Evolutionary conservation across 306 rosid species (phyloP), one percentile per base, ranked within the genome.

Genomic region (Rubus parviflorus): DNA sequence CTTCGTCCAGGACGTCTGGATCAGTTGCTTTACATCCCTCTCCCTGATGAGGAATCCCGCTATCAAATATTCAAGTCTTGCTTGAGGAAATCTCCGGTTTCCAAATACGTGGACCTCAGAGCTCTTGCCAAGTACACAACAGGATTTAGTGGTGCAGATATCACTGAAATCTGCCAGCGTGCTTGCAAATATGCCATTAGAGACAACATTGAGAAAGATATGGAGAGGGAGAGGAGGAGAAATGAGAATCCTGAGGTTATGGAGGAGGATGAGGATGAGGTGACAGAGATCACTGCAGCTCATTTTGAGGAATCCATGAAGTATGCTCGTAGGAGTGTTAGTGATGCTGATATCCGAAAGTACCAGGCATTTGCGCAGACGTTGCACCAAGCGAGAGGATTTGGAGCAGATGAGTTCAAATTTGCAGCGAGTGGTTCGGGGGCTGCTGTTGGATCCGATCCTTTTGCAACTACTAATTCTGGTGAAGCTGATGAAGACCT

Each of bases 181-280:
- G 81, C 81, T 65, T 82, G 79, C 85, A 82, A 82, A 66, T 82
- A 82, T 67, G 85, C 81, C 13, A 77, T 77, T 16, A 77, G 81
- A 57, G 81, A 82, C 72, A 73, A 72, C 43, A n/a, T n/a, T n/a
- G n/a, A n/a, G n/a, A n/a, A n/a, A n/a, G n/a, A n/a, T n/a, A n/a
- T n/a, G n/a, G n/a, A n/a, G n/a, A n/a, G n/a, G n/a, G n/a, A n/a
- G n/a, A n/a, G n/a, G n/a, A n/a, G n/a, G n/a, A n/a, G n/a, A n/a
- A n/a, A n/a, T n/a, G n/a, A n/a, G n/a, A n/a, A n/a, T n/a, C n/a
- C n/a, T n/a, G n/a, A n/a, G n/a, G n/a, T n/a, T n/a, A n/a, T n/a
- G n/a, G n/a, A n/a, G n/a, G n/a, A n/a, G n/a, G n/a, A 82, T 68
- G 73, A 72, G 6, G 82, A 77, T 6, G 82, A 82, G 25, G 76